Conservation (phyloP, 257 asterid species). For the Przewalskia tangutica region DNA sequence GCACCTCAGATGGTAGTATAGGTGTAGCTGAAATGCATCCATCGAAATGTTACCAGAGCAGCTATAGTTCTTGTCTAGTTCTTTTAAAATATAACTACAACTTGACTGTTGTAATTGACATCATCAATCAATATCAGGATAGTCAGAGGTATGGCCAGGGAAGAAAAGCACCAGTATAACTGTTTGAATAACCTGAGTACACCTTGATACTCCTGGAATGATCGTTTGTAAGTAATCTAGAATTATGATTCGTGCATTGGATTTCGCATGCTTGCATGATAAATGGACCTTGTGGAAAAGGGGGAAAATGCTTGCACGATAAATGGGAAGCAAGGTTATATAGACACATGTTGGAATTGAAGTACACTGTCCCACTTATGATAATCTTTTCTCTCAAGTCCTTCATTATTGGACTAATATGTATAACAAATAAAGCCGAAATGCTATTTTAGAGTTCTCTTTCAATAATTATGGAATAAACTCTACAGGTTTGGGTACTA, state of each 20-base stretch:
- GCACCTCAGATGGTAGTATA: background rate
- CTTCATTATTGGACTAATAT: background rate
- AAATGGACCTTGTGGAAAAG: background rate
- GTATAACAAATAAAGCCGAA: background rate
- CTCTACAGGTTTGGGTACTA: conserved; percentile 59
- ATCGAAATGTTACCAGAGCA: background rate
- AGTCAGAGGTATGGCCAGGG: background rate
- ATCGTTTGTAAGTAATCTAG: background rate
- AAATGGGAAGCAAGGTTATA: background rate
- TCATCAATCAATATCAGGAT: background rate
- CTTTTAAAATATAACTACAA: background rate
- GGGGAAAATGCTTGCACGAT: background rate
- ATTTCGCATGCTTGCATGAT: background rate
- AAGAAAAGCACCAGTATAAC: background rate
- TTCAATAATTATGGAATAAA: background rate
- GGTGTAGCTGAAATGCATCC: background rate
- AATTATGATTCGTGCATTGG: background rate
- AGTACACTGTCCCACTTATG: background rate
- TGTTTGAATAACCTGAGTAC: background rate
- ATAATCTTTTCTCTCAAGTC: background rate
- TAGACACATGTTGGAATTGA: background rate
- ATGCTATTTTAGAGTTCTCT: background rate
- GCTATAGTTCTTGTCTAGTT: background rate
- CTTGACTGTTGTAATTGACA: background rate
- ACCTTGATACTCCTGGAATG: background rate